Evolutionary conservation across 345 rosid genomes (phyloP), one percentile per base, ranked within the genome.

Genomic region (Anacardium occidentale): DNA sequence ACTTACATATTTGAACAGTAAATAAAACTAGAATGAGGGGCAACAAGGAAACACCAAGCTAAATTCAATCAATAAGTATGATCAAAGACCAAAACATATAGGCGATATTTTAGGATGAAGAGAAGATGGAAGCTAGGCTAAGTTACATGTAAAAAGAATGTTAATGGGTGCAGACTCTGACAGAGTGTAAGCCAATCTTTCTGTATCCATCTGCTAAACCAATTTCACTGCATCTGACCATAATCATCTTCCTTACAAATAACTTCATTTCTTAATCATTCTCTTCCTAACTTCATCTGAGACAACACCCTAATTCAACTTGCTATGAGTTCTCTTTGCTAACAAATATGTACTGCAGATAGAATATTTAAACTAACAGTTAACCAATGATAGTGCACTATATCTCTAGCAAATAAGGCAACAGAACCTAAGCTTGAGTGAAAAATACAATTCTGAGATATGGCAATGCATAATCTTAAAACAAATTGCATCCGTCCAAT

Each of bases 21-120:
- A 64, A 11, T 10, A 24, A 32, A 71, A 17, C 21, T 26, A 14
- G 48, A 61, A 48, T n/a, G 8, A 59, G 58, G 45, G 21, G 72
- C 51, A 66, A 64, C 42, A 56, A 54, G 22, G n/a, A 58, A 66
- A 54, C 70, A 72, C 52, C 37, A 26, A 50, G 64, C 59, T 10
- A 69, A 42, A 21, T 48, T 58, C 63, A 60, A 69, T 24, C 74
- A 37, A 26, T 1, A 18, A 54, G 26, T 15, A 22, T 2, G 47
- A 32, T 69, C 71, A 71, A 10, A 21, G 21, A 58, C 76, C 64
- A 17, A 32, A 56, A 68, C 9, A 29, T 61, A 59, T 9, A 10
- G 47, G 15, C 15, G 18, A 18, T 53, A 32, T 34, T 34, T 37
- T 18, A 59, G 25, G 44, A 48, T 11, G 12, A 13, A 26, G 55